These are phyloP conservation scores for Mucor mucedo DNA, from an alignment of 371 early-diverging fungal genomes.

Conservation along the genomic window DNA sequence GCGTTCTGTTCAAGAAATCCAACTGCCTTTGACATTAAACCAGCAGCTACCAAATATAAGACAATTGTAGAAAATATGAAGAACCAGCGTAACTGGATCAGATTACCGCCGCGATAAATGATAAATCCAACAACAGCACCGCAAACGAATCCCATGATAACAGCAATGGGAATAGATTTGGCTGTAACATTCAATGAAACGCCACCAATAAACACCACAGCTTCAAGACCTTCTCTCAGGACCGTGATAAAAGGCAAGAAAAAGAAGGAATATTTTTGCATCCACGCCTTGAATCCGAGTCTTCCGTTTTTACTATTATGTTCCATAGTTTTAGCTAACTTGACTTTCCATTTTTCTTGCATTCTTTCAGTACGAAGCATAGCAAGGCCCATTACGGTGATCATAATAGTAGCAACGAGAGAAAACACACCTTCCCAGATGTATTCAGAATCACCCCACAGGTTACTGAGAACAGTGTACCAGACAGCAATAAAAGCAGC, in stretches of 20 bases:
- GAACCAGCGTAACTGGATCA: constrained; percentile 71
- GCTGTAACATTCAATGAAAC: constrained; percentile 71
- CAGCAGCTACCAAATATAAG: constrained; percentile 79
- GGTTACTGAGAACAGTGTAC: constrained; percentile 63
- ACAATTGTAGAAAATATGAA: constrained; percentile 75
- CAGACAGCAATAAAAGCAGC: constrained; percentile 74
- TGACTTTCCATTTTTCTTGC: constrained; percentile 73
- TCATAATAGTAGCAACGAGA: constrained; percentile 71
- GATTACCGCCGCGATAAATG: constrained; percentile 72
- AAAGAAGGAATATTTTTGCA: constrained; percentile 68
- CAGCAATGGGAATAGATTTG: constrained; percentile 78
- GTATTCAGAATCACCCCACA: constrained; percentile 74
- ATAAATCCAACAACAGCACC: constrained; percentile 71
- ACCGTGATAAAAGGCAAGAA: constrained; percentile 82
- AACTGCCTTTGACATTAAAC: constrained; percentile 68
- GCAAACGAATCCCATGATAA: constrained; percentile 66
- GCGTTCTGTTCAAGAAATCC: constrained; percentile 63
- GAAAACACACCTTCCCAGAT: constrained; percentile 84
- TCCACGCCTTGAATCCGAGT: constrained; percentile 23
- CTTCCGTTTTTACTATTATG: constrained; percentile 16
- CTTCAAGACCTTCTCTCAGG: constrained; percentile 82
- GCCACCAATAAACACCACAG: constrained; percentile 83
- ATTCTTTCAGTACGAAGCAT: constrained; percentile 72
- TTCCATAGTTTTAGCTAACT: constrained; percentile 62
- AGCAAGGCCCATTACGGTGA: constrained; percentile 74